A percentile compares a stretch with the other conserved stretches of the same genome.
phyloP scores from a whole-genome alignment of 352 stramenopile genomes.

The Blastocystis sp. region DNA sequence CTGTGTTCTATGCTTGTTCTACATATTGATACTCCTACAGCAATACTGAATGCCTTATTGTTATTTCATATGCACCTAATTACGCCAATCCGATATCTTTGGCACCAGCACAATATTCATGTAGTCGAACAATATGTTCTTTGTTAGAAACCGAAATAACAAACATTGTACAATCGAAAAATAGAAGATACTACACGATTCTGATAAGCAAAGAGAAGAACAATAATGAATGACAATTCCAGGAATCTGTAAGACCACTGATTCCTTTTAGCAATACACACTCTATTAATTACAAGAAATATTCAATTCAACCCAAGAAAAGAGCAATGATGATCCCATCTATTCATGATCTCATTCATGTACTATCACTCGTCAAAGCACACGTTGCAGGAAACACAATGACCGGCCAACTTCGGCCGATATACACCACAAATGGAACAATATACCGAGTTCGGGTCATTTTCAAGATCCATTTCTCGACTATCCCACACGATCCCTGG shows the following conservation, averaged over 20 bases:
- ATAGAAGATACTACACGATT: neutral
- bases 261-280: constrained; percentile 34
- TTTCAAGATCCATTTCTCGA: neutral
- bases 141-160: neutral
- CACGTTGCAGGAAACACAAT: constrained; percentile 8
- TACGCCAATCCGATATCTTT: neutral
- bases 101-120: neutral
- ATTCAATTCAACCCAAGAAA: neutral
- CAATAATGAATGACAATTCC: neutral
- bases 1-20: neutral
- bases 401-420: neutral
- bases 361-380: neutral
- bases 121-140: neutral
- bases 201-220: neutral
- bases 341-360: neutral
- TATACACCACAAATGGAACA: constrained; percentile 19
- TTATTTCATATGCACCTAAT: neutral
- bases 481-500: constrained; percentile 26
- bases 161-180: neutral
- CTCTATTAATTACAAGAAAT: neutral
- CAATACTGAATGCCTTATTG: neutral
- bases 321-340: constrained; percentile 40
- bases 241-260: neutral
- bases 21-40: neutral
- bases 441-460: neutral